Evolutionary conservation across 306 rosid species (phyloP).

Genomic region (Astragalus membranaceus): DNA sequence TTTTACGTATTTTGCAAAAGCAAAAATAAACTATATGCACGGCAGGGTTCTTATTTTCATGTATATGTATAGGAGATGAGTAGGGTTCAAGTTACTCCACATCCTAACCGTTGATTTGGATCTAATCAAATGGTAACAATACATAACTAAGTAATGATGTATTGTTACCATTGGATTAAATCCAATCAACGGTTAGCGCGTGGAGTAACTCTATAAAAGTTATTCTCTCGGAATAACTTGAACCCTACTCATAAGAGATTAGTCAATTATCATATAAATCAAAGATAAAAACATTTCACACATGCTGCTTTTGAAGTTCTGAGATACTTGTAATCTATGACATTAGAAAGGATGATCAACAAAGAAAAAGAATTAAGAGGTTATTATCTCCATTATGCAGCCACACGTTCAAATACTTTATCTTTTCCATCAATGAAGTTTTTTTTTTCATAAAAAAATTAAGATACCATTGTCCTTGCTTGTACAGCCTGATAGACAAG

Average conservation of each 20-base stretch:
- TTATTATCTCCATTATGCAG: background rate
- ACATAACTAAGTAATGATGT: too few species aligned
- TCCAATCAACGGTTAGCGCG: too few species aligned
- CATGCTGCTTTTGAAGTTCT: conserved; percentile 2
- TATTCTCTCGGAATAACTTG: too few species aligned
- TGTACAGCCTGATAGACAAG: conserved; percentile 85
- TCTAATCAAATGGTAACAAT: too few species aligned
- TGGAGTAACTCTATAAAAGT: too few species aligned
- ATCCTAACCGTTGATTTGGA: too few species aligned
- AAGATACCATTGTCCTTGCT: conserved; percentile 27
- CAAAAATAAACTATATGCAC: too few species aligned
- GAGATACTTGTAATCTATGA: background rate
- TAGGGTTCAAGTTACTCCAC: too few species aligned
- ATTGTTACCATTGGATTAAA: too few species aligned
- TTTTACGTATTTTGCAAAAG: too few species aligned
- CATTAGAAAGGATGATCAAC: background rate
- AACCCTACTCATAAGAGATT: background rate
- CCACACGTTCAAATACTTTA: background rate
- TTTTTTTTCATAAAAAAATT: conserved; percentile 14
- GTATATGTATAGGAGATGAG: too few species aligned
- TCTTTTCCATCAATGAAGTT: background rate
- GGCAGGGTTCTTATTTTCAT: too few species aligned
- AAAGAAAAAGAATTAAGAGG: background rate
- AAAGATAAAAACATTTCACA: background rate
- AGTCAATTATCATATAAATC: background rate